These are phyloP conservation scores for Breviolum minutum DNA, from an alignment of 73 alveolate species.

Conservation along the genomic window DNA sequence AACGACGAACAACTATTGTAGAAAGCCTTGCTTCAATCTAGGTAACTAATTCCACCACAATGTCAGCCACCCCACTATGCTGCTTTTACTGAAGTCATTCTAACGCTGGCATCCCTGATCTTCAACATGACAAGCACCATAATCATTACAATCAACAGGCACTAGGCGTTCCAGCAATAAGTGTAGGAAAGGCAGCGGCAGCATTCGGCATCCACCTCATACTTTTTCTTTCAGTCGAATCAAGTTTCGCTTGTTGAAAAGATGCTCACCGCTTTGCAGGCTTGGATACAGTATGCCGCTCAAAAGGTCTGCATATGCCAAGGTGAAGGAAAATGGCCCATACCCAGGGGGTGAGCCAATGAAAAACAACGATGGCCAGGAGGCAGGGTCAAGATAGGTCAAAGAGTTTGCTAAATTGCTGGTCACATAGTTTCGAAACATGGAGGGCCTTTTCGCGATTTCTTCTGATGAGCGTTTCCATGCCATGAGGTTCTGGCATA, in stretches of 20 bases:
- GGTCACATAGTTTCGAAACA: too few species aligned
- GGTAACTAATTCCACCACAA: neutral
- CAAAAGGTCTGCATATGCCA: neutral
- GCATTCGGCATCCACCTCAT: neutral
- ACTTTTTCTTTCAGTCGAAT: neutral
- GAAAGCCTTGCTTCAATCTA: neutral
- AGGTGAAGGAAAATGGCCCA: slow-evolving; percentile 13
- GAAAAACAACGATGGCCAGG: slow-evolving; percentile 12
- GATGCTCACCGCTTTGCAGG: neutral
- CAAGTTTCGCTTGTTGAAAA: neutral
- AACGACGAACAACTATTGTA: neutral
- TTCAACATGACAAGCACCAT: neutral
- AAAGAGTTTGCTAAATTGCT: too few species aligned
- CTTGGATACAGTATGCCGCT: slow-evolving; percentile 38
- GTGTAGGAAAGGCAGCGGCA: neutral
- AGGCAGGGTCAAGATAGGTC: neutral
- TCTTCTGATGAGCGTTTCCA: neutral
- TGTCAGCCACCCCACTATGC: neutral
- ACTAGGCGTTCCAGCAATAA: neutral
- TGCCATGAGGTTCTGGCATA: neutral
- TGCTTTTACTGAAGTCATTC: too few species aligned
- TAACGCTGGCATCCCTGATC: too few species aligned
- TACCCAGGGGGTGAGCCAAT: slow-evolving; percentile 17
- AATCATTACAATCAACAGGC: neutral
- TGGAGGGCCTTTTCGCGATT: neutral